Evolutionary conservation across 257 asterid species (phyloP).

Genomic region (Nicotiana sylvestris): DNA sequence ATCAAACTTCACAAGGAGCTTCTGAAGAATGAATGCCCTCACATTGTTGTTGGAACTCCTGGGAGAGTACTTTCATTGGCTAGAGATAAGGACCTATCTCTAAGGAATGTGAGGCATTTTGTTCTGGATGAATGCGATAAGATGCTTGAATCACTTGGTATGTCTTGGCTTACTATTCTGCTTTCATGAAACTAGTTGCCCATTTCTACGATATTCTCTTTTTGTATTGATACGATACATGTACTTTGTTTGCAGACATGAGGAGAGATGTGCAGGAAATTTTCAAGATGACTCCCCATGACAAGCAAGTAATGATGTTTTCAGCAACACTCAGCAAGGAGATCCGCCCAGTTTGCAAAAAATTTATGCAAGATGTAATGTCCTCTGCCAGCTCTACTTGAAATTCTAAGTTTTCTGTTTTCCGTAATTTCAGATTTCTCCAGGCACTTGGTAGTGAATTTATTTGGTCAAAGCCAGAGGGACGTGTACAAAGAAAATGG

Average conservation of each 20-base stretch:
- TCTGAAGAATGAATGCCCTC: slow-evolving; percentile 91
- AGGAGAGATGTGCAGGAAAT: slow-evolving; percentile 92
- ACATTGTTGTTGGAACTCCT: slow-evolving; percentile 90
- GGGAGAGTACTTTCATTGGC: slow-evolving; percentile 81
- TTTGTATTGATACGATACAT: not conserved
- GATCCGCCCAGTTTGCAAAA: slow-evolving; percentile 93
- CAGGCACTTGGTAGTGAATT: slow-evolving; percentile 26
- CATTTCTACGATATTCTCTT: not conserved
- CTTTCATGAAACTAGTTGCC: not conserved
- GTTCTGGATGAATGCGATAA: slow-evolving; percentile 90
- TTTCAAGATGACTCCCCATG: slow-evolving; percentile 92
- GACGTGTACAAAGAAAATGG: slow-evolving; percentile 6
- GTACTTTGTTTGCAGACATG: slow-evolving; percentile 51
- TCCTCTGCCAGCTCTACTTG: slow-evolving; percentile 70
- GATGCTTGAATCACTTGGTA: slow-evolving; percentile 96
- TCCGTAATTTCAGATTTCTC: slow-evolving; percentile 46
- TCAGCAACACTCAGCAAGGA: slow-evolving; percentile 96
- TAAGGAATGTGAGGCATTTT: slow-evolving; percentile 85
- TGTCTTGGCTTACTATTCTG: not conserved
- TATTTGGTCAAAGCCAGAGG: not conserved
- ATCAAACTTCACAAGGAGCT: slow-evolving; percentile 78
- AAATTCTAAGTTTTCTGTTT: slow-evolving; percentile 47
- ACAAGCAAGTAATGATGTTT: slow-evolving; percentile 96
- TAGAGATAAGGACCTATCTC: slow-evolving; percentile 69
- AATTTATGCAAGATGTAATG: slow-evolving; percentile 96